Evolutionary conservation across 2,329 filamentous ascomycete genomes (phyloP).

Genomic region (Berkeleyomyces rouxiae): DNA sequence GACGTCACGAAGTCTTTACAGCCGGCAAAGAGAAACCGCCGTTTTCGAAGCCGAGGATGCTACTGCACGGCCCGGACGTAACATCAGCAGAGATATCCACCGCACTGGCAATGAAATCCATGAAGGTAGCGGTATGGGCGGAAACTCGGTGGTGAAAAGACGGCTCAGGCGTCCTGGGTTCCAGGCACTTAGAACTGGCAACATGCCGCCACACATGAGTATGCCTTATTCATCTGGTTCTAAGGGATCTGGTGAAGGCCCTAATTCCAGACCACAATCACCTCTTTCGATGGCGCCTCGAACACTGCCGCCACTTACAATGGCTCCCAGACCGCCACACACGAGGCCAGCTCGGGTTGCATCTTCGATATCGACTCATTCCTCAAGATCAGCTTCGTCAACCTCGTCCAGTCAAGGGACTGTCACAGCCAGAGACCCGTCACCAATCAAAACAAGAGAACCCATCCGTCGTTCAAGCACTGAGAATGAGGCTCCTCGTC

Average conservation of each 20-base stretch:
- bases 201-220: conserved; percentile 19
- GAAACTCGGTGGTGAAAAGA: conserved; percentile 19
- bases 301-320: conserved; percentile 7
- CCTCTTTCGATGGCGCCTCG: conserved; percentile 5
- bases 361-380: conserved; percentile 5
- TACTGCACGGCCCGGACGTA: conserved; percentile 3
- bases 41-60: conserved; percentile 13
- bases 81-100: conserved; percentile 5
- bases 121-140: conserved; percentile 20
- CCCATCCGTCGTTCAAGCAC: not conserved
- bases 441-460: not conserved
- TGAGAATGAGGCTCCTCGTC: not conserved
- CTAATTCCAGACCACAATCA: conserved; percentile 4
- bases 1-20: conserved; percentile 13
- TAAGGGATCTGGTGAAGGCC: not conserved
- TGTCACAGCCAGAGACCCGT: conserved; percentile 4
- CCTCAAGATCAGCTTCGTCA: conserved; percentile 17
- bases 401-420: conserved; percentile 23
- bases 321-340: conserved; percentile 9
- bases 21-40: conserved; percentile 10
- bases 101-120: conserved; percentile 19
- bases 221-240: conserved; percentile 21
- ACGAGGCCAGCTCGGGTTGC: conserved; percentile 4
- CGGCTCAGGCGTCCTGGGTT: conserved; percentile 21
- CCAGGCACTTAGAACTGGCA: conserved; percentile 18